These are phyloP conservation scores for Coemansia sp. DNA, from an alignment of 192 early-diverging fungal genomes.

Conservation along the genomic window DNA sequence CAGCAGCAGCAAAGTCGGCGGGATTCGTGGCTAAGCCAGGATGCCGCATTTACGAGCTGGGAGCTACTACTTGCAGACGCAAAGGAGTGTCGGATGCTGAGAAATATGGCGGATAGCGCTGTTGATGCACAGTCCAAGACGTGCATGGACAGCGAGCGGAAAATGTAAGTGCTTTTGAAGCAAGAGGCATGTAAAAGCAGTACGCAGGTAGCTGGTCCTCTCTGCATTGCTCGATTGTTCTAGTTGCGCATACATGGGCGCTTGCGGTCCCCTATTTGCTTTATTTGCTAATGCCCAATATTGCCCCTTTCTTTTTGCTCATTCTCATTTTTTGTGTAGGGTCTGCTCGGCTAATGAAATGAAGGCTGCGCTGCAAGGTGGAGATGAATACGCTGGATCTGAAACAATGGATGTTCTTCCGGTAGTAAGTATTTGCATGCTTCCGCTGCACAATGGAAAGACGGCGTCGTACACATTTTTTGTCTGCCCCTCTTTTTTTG, in stretches of 20 bases:
- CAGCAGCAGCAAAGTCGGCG: background rate
- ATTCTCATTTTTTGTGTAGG: conserved; percentile 11
- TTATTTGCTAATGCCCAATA: background rate
- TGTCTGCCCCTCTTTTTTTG: background rate
- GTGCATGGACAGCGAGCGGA: conserved; percentile 16
- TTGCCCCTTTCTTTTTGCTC: background rate
- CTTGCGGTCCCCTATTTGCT: background rate
- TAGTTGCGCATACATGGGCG: no score
- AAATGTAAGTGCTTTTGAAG: conserved; percentile 37
- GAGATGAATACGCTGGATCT: conserved; percentile 26
- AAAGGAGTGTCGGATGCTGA: conserved; percentile 7
- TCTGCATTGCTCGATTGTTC: no score
- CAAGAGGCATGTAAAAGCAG: no score
- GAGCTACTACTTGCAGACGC: conserved; percentile 29
- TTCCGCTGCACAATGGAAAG: background rate
- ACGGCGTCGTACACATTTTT: background rate
- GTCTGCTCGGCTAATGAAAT: conserved; percentile 22
- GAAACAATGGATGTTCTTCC: conserved; percentile 34
- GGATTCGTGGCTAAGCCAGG: conserved; percentile 22
- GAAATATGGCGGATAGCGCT: background rate
- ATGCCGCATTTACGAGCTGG: conserved; percentile 37
- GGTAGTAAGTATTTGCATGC: conserved; percentile 20
- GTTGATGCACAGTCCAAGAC: conserved; percentile 12
- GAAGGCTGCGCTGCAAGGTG: conserved; percentile 36
- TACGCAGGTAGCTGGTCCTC: no score